Conservation (phyloP, 1,139 yeast species). For the Candida glucosophila region DNA sequence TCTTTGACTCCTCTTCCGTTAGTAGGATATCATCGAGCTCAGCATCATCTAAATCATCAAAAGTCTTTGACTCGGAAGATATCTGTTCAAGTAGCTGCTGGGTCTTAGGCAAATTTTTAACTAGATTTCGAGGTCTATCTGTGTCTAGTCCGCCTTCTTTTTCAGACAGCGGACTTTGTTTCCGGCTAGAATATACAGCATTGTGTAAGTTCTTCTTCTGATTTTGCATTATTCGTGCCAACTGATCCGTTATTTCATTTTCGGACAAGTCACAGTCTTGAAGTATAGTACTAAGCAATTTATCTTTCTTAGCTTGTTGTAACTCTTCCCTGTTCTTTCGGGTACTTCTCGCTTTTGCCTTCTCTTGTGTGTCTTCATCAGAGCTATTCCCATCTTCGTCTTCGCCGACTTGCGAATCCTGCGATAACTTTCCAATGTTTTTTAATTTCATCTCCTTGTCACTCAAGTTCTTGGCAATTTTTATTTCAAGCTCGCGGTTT, state of each 20-base stretch:
- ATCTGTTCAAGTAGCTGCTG: constrained; percentile 43
- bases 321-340: constrained; percentile 4
- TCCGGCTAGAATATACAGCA: constrained; percentile 14
- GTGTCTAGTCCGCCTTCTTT: constrained; percentile 15
- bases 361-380: constrained; percentile 2
- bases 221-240: constrained; percentile 15
- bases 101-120: constrained; percentile 45
- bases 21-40: constrained; percentile 57
- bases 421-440: constrained; percentile 1
- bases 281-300: constrained; percentile 13
- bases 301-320: constrained; percentile 9
- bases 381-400: constrained; percentile 4
- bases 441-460: constrained; percentile 25
- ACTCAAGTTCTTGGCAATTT: constrained; percentile 16
- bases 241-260: constrained; percentile 10
- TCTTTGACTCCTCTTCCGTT: constrained; percentile 54
- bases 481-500: constrained; percentile 29
- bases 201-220: constrained; percentile 13
- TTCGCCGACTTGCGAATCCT: constrained; percentile 6
- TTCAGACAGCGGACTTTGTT: constrained; percentile 14
- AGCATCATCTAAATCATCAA: constrained; percentile 77
- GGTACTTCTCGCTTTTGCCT: constrained; percentile 2
- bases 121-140: constrained; percentile 50
- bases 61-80: constrained; percentile 50
- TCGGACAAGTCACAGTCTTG: constrained; percentile 17